Base-by-base conservation (phyloP, 139 green algal species). In the Asterochloris sp. region DNA sequence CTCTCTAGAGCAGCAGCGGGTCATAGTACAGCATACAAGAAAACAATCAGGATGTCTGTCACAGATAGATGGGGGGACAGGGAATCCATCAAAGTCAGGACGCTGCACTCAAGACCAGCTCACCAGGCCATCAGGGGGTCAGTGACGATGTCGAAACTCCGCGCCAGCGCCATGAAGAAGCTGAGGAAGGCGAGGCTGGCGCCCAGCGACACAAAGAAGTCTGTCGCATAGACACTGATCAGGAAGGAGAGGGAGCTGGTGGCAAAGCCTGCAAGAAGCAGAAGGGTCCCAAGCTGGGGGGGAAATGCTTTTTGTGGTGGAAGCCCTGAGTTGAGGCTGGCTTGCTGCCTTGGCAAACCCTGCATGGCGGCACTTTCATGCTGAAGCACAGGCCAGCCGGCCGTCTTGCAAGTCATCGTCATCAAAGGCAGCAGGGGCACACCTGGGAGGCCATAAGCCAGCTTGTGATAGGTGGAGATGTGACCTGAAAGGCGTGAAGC, bases 141-240 rank as follows among this genome's bases (percentile, higher is more conserved):
- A 11, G 67, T 84, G 16, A 88, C 75, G 73, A 88, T 71, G 69
- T 88, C 85, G 14, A 84, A 82, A n/a, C 74, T 84, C 15, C 85
- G 74, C 10, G 85, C 81, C 66, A 83, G 60, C 47, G 85, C 85
- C 17, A 76, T 88, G 85, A 88, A 88, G 78, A 88, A 88, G 14
- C 81, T 80, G 23, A 88, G 78, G 69, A 86, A 86, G 13, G 85
- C 63, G 17, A 88, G 82, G 64, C 64, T 79, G 14, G 79, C 83
- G 19, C 85, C 85, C 73, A 84, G 54, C 13, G 84, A 69, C 38
- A 81, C 73, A 73, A 86, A 88, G 54, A 88, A 88, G 78, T 88
- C 85, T 28, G 66, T 83, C 16, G 63, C 68, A 27, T 88, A 88
- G 62, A 86, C 69, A 29, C 68, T 17, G 61, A 88, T 82, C 38